Evolutionary conservation across 345 rosid species (phyloP), one percentile per base, ranked within the genome.

Genomic region (Alliaria petiolata): DNA sequence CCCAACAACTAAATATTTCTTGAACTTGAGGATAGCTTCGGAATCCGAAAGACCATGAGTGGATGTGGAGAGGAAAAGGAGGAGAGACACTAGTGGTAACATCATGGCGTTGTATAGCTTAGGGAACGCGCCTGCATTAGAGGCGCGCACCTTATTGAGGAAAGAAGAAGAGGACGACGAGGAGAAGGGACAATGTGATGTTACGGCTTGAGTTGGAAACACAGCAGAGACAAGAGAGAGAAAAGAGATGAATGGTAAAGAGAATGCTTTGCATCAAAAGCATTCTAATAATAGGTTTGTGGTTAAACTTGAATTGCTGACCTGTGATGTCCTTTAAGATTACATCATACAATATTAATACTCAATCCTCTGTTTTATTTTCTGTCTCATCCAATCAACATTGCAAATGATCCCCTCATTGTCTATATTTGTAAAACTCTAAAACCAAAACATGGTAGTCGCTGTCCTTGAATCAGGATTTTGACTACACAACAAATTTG

Each of bases 21-120:
- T 88, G 60, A 95, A 88, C 62, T 76, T 75, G 14, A 95, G 79
- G 57, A 95, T 89, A 67, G 75, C 69, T 53, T 87, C 83, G 0
- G 83, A 22, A 8, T 89, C 87, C 0, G 85, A 58, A 40, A 79
- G 63, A n/a, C 75, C 84, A 9, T 42, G 54, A 42, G 75, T 65
- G 12, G 82, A 5, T n/a, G 65, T 57, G 4, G 60, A 52, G 57
- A 74, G 40, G 58, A 65, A 44, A 26, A 78, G 8, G 49, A 76
- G 50, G 70, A 75, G 52, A 35, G 22, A 58, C 40, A 31, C 58
- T 28, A 66, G 20, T 57, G 79, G 46, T 22, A 70, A 73, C 76
- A 26, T 40, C 50, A 80, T 76, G 61, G 56, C 40, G 65, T 25
- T 35, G 65, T 25, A 30, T 30, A 20, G 36, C 78, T 30, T 52